Evolutionary conservation across 306 rosid species (phyloP), one percentile per base, ranked within the genome.

Genomic region (Morella rubra): DNA sequence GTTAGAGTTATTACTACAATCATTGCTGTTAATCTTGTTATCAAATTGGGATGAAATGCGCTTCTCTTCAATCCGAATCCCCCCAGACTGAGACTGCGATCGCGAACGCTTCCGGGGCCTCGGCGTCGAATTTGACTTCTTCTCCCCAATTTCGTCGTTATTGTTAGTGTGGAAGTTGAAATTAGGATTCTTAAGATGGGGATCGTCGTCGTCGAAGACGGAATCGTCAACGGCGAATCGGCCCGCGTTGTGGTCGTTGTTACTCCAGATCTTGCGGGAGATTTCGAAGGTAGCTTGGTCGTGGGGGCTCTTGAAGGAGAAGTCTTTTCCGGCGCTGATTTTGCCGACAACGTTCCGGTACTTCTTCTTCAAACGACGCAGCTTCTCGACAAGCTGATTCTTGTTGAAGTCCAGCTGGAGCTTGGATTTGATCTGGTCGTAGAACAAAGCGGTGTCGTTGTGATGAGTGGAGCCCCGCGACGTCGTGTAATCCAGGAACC

Each of bases 321-420:
- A 88, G 13, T 88, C 91, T 16, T 81, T 82, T 1, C 87, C 93
- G 8, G 87, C 73, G 73, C 73, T 77, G 69, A 82, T 83, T 75
- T 80, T 90, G 53, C 72, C 80, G 2, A 77, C 46, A 12, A 81
- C 80, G 65, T 87, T 85, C 2, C 84, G 76, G 87, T 90, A 89
- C 79, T 92, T 92, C 82, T 82, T 90, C 89, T 87, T 92, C 81
- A 92, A 20, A 77, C 97, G 86, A 13, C 93, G 89, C 65, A 92
- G 85, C 83, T 92, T 92, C 81, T 92, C 92, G 1, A 86, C 96
- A 27, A 88, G 85, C 75, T 90, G 91, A 54, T 76, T 83, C 79
- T 86, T 88, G 90, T 79, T 84, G 84, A 86, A 92, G 56, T 88
- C 87, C 10, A 78, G 83, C 79, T 90, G 89, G 24, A 92, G 86